phyloP scores from a whole-genome alignment of 257 asterid species.

The Phtheirospermum japonicum region DNA sequence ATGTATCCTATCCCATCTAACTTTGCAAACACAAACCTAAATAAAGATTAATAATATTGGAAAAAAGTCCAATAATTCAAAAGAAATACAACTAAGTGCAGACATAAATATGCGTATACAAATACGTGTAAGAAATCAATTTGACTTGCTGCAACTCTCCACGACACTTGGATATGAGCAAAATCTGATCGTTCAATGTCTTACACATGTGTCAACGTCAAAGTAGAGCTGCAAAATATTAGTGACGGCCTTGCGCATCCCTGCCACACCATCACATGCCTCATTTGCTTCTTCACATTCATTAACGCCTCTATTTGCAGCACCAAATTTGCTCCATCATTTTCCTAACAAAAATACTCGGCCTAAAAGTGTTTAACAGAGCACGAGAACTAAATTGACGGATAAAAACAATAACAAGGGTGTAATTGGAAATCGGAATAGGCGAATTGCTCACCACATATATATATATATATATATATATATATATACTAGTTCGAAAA shows the following conservation, averaged over 20 bases:
- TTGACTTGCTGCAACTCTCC: slow-evolving; percentile 91
- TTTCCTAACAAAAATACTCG: slow-evolving; percentile 48
- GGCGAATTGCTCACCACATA: slow-evolving; percentile 35
- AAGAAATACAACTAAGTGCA: slow-evolving; percentile 1
- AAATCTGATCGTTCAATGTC: slow-evolving; percentile 79
- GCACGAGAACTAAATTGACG: slow-evolving; percentile 30
- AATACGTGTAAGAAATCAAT: not conserved
- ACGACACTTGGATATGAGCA: slow-evolving; percentile 85
- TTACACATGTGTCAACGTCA: slow-evolving; percentile 92
- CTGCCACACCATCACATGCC: slow-evolving; percentile 82
- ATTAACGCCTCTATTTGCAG: slow-evolving; percentile 66
- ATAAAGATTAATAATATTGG: no score
- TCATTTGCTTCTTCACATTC: slow-evolving; percentile 93
- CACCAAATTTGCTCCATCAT: slow-evolving; percentile 62
- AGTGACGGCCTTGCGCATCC: slow-evolving; percentile 74
- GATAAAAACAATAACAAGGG: not conserved
- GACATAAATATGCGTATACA: not conserved
- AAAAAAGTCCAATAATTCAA: slow-evolving; percentile 19
- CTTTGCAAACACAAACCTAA: no score
- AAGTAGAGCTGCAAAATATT: slow-evolving; percentile 86
- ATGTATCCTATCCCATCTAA: no score
- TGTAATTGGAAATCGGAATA: not conserved
- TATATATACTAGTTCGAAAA: no score
- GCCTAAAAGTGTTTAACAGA: slow-evolving; percentile 7
- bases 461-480: no score